phyloP scores from a whole-genome alignment of 73 alveolate genomes.

The Urostyla sp. region DNA sequence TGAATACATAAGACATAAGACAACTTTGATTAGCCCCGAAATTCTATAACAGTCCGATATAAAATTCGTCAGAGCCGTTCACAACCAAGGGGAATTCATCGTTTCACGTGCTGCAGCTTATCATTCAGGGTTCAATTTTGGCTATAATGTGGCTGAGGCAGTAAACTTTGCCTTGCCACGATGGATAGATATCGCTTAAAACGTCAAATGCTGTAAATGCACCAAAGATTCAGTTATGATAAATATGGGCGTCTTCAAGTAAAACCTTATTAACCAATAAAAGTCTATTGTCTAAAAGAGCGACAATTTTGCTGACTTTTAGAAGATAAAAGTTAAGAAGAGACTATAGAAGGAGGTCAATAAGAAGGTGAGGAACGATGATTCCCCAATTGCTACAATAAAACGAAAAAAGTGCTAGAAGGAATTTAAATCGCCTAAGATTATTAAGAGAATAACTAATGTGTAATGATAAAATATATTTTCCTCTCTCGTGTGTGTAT shows the following conservation, averaged over 20 bases:
- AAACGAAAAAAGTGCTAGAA: no score
- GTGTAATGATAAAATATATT: no score
- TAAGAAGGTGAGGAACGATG: no score
- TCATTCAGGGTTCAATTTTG: conserved; percentile 89
- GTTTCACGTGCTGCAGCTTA: conserved; percentile 78
- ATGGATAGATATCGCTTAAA: conserved; percentile 51
- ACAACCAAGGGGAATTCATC: conserved; percentile 85
- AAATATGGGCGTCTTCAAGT: conserved; percentile 67
- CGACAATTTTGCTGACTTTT: no score
- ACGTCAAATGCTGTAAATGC: conserved; percentile 61
- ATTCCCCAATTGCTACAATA: no score
- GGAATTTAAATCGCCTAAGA: no score
- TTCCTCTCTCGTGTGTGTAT: no score
- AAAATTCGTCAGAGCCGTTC: conserved; percentile 65
- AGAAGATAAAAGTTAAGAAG: no score
- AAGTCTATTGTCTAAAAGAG: no score
- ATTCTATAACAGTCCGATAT: conserved; percentile 69
- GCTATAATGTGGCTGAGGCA: conserved; percentile 93
- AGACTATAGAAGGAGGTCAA: no score
- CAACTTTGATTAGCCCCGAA: conserved; percentile 79
- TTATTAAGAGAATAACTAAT: no score
- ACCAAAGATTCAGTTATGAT: conserved; percentile 55
- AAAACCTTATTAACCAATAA: not conserved
- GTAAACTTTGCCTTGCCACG: conserved; percentile 79
- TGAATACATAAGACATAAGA: conserved; percentile 83